Evolutionary conservation across 768 basidiomycete genomes (phyloP).

Genomic region (Rubroboletus satanas): DNA sequence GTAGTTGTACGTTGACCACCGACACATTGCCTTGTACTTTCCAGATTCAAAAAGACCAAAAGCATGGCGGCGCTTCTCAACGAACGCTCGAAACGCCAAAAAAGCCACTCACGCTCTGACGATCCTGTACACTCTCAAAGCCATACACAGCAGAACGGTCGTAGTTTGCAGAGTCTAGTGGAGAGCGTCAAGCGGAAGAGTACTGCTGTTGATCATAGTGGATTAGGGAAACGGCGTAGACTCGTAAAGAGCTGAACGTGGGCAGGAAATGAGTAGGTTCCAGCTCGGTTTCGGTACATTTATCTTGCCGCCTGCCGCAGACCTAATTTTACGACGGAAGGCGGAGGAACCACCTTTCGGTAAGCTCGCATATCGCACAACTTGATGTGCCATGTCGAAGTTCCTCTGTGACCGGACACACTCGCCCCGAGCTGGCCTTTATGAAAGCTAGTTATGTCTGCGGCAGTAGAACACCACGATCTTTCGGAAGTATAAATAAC

Average conservation of each 20-base stretch:
- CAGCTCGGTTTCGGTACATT: not conserved
- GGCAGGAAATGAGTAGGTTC: not conserved
- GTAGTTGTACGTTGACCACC: not conserved
- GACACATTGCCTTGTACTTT: not conserved
- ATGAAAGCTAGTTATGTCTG: not conserved
- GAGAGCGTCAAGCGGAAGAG: constrained; percentile 87
- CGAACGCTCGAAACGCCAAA: constrained; percentile 73
- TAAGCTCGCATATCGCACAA: not conserved
- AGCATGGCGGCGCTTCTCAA: constrained; percentile 81
- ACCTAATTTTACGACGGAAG: not conserved
- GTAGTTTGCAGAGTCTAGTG: constrained; percentile 62
- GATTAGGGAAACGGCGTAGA: constrained; percentile 40
- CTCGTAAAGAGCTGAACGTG: constrained; percentile 14
- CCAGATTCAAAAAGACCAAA: constrained; percentile 89
- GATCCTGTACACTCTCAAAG: not conserved
- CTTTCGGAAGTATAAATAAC: not conserved
- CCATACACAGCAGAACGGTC: constrained; percentile 10
- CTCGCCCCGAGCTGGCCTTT: not conserved
- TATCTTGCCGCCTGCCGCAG: not conserved
- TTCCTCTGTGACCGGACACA: not conserved
- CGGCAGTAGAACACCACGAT: too few relatives aligned
- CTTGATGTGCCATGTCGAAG: not conserved
- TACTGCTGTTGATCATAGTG: constrained; percentile 22
- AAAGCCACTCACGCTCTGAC: constrained; percentile 23
- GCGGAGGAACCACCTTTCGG: not conserved